Conservation (phyloP, 202 grass and related monocot species). For the Musa balbisiana region DNA sequence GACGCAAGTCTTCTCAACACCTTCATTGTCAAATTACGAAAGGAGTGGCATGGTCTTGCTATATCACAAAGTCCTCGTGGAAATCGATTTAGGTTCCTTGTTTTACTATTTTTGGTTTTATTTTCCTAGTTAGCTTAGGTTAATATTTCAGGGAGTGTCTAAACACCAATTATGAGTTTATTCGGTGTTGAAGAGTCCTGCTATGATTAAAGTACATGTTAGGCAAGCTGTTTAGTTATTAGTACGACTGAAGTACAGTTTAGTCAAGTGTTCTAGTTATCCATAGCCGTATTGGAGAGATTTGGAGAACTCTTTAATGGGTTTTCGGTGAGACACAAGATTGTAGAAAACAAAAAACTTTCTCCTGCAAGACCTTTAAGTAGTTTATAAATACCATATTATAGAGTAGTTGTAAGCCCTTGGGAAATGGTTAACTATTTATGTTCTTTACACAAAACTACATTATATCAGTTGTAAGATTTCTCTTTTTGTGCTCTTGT, state of each 20-base stretch:
- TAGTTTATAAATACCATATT: neutral
- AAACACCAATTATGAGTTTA: neutral
- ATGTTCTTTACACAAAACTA: too few species aligned
- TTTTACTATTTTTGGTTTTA: neutral
- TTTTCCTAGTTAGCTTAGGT: neutral
- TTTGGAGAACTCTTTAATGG: neutral
- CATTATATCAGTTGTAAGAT: too few species aligned
- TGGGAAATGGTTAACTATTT: too few species aligned
- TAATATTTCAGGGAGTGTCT: neutral
- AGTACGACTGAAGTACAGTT: neutral
- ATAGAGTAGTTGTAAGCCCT: too few species aligned
- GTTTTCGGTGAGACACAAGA: neutral
- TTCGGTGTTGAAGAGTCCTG: neutral
- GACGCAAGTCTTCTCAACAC: too few species aligned
- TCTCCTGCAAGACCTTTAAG: neutral
- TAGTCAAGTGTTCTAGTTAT: neutral
- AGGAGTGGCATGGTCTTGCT: neutral
- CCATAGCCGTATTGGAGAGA: neutral
- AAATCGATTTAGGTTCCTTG: neutral
- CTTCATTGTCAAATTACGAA: too few species aligned
- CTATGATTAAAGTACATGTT: neutral
- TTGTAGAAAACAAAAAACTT: neutral
- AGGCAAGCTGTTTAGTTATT: neutral
- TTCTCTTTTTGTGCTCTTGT: too few species aligned
- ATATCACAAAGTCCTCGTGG: neutral